phyloP scores from a whole-genome alignment of 176 grass and related monocot genomes.

The Carex kokanica region DNA sequence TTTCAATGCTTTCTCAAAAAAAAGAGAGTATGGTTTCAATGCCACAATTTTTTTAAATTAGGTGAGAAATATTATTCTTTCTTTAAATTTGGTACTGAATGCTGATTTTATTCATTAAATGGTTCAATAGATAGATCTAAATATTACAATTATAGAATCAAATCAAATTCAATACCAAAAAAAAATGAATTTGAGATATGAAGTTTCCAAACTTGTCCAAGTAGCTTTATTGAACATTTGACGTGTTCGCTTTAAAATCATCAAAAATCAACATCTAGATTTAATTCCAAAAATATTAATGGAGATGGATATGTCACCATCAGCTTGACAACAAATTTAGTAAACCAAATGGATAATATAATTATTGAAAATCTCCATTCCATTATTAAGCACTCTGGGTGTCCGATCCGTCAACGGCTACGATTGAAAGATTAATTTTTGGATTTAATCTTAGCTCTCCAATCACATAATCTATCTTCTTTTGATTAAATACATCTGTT shows the following conservation, averaged over 20 bases:
- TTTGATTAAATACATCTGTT: no score
- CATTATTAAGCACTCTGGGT: no score
- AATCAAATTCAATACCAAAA: background rate
- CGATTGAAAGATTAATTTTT: no score
- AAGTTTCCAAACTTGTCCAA: background rate
- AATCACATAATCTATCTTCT: no score
- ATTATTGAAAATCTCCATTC: slow-evolving; percentile 2
- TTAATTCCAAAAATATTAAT: background rate
- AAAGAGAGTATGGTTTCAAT: no score
- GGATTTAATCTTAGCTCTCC: no score
- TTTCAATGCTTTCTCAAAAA: no score
- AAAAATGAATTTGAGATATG: background rate
- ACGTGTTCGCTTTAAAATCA: background rate
- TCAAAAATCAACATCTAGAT: slow-evolving; percentile 12
- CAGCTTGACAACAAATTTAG: background rate
- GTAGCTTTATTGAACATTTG: slow-evolving; percentile 8
- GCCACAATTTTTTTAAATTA: no score
- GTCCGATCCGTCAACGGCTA: no score
- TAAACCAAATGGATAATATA: background rate
- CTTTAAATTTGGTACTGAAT: background rate
- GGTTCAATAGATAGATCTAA: background rate
- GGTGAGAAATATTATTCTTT: no score
- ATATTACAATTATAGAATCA: background rate
- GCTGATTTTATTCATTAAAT: background rate
- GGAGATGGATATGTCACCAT: background rate